Base-by-base conservation (phyloP, 345 rosid genomes). In the Mangifera indica region DNA sequence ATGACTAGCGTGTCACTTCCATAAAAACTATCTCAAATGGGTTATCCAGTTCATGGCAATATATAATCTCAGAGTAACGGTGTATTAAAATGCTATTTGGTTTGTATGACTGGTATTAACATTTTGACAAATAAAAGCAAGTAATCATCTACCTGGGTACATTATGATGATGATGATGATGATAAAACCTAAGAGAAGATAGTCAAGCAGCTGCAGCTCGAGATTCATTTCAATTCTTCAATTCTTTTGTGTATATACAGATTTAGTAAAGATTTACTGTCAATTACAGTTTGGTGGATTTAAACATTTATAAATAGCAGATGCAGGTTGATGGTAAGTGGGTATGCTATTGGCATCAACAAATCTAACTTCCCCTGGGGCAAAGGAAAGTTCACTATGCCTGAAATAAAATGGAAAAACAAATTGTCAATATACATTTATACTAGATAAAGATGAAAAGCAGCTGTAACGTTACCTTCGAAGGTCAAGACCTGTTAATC, bases 321-420 rank as follows among this genome's bases (percentile, higher is more conserved):
- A 93, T 52, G 96, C 86, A 63, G 97, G 98, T 72, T 87, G 93
- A 82, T 88, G 89, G 79, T 93, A 91, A 45, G 81, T 70, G n/a
- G 96, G 97, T 44, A 93, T 84, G 79, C 92, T 87, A 48, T 76
- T 80, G 46, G 85, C 46, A 54, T 93, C 98, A 5, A 93, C 85
- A 76, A 80, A 86, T 78, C 94, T 85, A 56, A 93, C 89, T 82
- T 91, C 93, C 14, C 97, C 98, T 0, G 93, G 90, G 14, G 81
- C 87, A 73, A 87, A 89, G 17, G 83, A 87, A 76, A 87, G 89
- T 57, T 91, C 97, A 7, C 81, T 83, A 54, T 91, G 98, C 89
- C 91, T 90, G 88, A 69, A 81, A 81, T 15, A 14, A 62, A 13
- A 61, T 2, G n/a, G 29, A 17, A 63, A 60, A 18, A 58, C 60